A percentile compares a stretch with the other conserved stretches of the same genome.
Evolutionary conservation across 495 filamentous ascomycete species (phyloP).

Genomic region (Xanthoparmelia taractica): DNA sequence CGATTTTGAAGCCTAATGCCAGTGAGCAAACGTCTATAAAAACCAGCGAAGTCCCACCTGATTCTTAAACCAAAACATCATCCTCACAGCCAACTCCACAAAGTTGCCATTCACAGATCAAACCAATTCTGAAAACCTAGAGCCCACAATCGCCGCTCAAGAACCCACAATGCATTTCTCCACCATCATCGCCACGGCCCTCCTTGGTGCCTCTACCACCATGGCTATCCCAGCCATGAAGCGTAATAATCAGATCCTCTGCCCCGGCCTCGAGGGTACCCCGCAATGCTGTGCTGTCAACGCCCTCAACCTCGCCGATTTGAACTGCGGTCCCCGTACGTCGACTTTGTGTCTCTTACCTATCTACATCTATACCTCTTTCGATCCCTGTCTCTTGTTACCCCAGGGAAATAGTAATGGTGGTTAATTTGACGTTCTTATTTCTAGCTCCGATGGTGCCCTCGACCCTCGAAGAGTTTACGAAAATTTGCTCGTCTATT

Average conservation of each 20-base stretch:
- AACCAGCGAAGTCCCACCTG: not conserved
- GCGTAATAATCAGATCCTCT: not conserved
- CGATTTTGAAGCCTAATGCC: not conserved
- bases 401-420: too few species aligned
- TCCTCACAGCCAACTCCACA: not conserved
- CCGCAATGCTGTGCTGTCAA: conserved; percentile 1
- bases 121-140: not conserved
- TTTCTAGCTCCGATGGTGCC: too few species aligned
- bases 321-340: conserved; percentile 1
- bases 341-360: not conserved
- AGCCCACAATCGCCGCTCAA: not conserved
- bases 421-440: too few species aligned
- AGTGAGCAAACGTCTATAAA: not conserved
- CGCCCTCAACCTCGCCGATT: not conserved
- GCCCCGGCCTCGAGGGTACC: not conserved
- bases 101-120: not conserved
- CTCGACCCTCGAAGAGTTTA: too few species aligned
- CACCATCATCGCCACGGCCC: not conserved
- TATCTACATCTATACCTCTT: not conserved
- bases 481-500: not conserved
- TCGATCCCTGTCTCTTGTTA: too few species aligned
- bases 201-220: not conserved
- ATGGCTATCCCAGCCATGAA: not conserved
- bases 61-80: not conserved
- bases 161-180: not conserved